Conservation (phyloP, 345 rosid genomes). For the Kernera saxatilis region DNA sequence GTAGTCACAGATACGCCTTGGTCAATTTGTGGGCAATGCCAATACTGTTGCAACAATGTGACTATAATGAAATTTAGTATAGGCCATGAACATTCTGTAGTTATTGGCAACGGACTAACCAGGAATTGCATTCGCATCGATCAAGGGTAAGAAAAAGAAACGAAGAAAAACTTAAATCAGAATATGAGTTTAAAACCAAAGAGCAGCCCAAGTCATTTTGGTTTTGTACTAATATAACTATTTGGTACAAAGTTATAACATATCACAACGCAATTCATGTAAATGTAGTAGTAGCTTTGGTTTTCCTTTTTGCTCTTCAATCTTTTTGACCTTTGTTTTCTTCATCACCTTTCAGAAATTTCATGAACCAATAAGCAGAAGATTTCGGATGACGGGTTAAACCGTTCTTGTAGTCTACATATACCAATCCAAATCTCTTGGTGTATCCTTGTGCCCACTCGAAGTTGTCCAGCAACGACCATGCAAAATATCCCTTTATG, state of each 20-base stretch:
- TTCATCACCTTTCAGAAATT: constrained; percentile 55
- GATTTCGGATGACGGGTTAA: constrained; percentile 75
- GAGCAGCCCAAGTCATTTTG: neutral
- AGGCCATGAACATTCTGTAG: too few species aligned
- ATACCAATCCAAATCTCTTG: constrained; percentile 83
- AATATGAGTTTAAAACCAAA: constrained; percentile 11
- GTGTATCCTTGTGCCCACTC: constrained; percentile 96
- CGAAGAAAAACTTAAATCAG: neutral
- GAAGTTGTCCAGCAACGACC: constrained; percentile 91
- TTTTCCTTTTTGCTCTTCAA: neutral
- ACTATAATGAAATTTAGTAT: too few species aligned
- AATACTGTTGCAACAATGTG: too few species aligned
- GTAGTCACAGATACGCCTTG: too few species aligned
- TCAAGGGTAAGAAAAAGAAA: neutral
- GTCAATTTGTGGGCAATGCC: too few species aligned
- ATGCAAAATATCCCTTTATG: constrained; percentile 85
- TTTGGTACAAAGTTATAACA: constrained; percentile 19
- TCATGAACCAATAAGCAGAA: constrained; percentile 83
- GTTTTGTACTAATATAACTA: neutral
- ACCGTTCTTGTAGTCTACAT: constrained; percentile 81
- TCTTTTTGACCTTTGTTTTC: constrained; percentile 45
- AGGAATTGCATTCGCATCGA: too few species aligned
- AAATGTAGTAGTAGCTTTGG: neutral
- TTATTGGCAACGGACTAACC: too few species aligned
- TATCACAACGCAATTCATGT: constrained; percentile 10